phyloP scores from a whole-genome alignment of 148 eudicot genomes.

The Nyssa sinensis region DNA sequence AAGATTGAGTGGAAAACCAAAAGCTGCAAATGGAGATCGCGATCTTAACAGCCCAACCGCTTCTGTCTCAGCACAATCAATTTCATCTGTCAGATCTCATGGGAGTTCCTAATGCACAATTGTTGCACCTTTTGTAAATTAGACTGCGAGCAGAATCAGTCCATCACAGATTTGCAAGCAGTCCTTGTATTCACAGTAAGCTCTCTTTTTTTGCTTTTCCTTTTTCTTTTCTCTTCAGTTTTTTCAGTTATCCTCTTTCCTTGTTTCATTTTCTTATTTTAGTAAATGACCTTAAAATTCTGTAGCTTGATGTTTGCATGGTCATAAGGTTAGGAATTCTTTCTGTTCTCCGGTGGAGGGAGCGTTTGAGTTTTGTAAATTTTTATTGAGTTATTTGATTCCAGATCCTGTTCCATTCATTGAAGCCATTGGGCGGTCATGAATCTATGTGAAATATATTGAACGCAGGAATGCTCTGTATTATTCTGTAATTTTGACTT shows the following conservation, averaged over 20 bases:
- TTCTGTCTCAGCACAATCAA: constrained; percentile 91
- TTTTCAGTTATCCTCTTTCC: not conserved
- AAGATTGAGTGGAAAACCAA: constrained; percentile 64
- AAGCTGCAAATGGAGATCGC: constrained; percentile 68
- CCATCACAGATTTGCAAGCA: not conserved
- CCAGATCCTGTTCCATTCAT: constrained; percentile 9
- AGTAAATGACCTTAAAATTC: not conserved
- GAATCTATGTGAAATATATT: not conserved
- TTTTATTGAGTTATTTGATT: not conserved
- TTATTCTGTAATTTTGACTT: too few species aligned
- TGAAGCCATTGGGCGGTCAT: not conserved
- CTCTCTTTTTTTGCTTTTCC: not conserved
- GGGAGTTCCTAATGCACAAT: constrained; percentile 61
- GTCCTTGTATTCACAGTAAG: constrained; percentile 22
- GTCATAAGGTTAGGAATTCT: constrained; percentile 19
- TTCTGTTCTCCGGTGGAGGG: constrained; percentile 14
- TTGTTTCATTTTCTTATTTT: constrained; percentile 3
- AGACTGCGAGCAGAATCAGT: constrained; percentile 12
- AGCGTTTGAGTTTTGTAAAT: constrained; percentile 25
- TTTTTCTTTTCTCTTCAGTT: not conserved
- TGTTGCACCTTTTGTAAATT: constrained; percentile 40
- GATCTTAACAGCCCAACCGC: constrained; percentile 85
- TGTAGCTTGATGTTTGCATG: constrained; percentile 18
- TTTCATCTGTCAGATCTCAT: constrained; percentile 81
- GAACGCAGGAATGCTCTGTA: not conserved